Percentiles rank a stretch among this genome's conserved stretches.
Conservation (phyloP, 2,329 filamentous ascomycete genomes). For the Colletotrichum godetiae region DNA sequence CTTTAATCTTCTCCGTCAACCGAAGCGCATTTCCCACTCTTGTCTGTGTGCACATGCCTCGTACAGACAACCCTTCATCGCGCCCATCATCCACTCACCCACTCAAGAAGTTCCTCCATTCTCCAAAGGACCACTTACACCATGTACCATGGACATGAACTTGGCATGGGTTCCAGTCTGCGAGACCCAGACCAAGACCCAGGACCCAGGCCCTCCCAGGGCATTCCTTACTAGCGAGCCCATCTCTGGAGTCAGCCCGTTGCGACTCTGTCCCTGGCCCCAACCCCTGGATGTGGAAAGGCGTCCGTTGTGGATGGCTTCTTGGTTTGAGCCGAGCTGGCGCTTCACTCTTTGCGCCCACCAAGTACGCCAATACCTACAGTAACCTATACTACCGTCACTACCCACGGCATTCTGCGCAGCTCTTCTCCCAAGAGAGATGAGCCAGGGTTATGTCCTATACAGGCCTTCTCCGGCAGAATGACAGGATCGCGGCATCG, state of each 20-base stretch:
- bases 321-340: slow-evolving; percentile 30
- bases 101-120: neutral
- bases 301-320: slow-evolving; percentile 33
- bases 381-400: neutral
- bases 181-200: neutral
- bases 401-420: neutral
- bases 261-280: slow-evolving; percentile 34
- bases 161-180: slow-evolving; percentile 4
- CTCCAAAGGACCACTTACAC: neutral
- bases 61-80: neutral
- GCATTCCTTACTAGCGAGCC: slow-evolving; percentile 30
- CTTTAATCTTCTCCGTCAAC: slow-evolving; percentile 5
- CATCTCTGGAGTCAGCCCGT: slow-evolving; percentile 35
- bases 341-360: neutral
- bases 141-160: neutral
- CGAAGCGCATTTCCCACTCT: neutral
- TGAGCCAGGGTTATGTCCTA: slow-evolving; percentile 21
- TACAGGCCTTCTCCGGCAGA: slow-evolving; percentile 21
- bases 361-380: neutral
- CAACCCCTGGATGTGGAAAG: slow-evolving; percentile 31
- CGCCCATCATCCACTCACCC: neutral
- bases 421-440: neutral
- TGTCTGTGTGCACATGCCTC: neutral
- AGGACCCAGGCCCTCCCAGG: slow-evolving; percentile 19
- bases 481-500: slow-evolving; percentile 30